Base-by-base conservation (phyloP, 257 asterid species). In the Mitragyna speciosa region DNA sequence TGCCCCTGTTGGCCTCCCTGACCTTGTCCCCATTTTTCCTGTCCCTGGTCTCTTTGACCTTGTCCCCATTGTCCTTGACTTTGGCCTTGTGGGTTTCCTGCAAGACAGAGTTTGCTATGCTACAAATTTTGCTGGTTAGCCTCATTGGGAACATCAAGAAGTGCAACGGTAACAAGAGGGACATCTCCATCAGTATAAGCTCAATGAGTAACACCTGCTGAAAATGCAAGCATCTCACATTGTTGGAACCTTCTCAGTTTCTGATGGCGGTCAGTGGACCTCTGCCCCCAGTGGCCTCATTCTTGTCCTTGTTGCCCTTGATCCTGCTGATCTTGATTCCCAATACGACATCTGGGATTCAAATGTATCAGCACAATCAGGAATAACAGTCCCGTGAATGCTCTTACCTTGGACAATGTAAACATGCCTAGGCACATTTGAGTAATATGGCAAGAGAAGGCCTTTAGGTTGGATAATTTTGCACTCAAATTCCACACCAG, bases 311-410 rank as follows among this genome's bases (percentile, higher is more conserved):
- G 59, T 41, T 36, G 70, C 28, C 54, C 72, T 12, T 54, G 54
- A 12, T 1, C 30, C 31, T 7, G 43, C 61, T 58, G 56, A 56
- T 45, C 69, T 67, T 54, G 64, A 67, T 24, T 75, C 78, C n/a
- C 70, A 39, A 17, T 7, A 68, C 43, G 48, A 22, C 14, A 15
- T 20, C 54, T 49, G 64, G 0, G 87, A 26, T 75, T 90, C 93
- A 76, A 78, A 90, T 0, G 94, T 90, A 85, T 91, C 94, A 2
- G 94, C 89, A 48, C 96, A 91, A 2, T 94, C 94, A 7, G 93
- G 91, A 26, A 88, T 48, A 81, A 90, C 90, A 12, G 52, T 73
- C 59, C 97, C 97, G 11, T 76, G 84, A 63, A 88, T 63, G 22
- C 91, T 93, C 70, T 56, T 54, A 12, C 97, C 94, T 43, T 54